Base-by-base conservation (phyloP, 768 basidiomycete species). In the Favolaschia claudopus region DNA sequence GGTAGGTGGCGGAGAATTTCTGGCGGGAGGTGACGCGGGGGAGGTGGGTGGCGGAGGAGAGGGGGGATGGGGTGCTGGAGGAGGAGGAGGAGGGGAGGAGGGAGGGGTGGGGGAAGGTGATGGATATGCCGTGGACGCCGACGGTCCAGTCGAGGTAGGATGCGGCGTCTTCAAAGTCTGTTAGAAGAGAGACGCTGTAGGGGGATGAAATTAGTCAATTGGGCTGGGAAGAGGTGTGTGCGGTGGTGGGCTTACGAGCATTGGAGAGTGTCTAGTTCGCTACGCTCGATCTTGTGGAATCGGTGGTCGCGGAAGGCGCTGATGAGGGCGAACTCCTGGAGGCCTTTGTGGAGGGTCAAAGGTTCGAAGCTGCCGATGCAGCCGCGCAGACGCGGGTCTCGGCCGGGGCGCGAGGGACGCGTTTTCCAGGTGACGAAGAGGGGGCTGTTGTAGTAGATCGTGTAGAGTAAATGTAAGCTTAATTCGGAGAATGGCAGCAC, bases 341-440 rank as follows among this genome's bases (percentile, higher is more conserved):
- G 73, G 15, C 94, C 95, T 27, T 90, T 82, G 55, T 79, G 83
- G 27, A 99, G 78, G 12, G 87, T 75, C 72, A 89, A 81, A 12
- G 92, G 82, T 31, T 89, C 86, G 68, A 99, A 99, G 74, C 85
- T 95, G 68, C 96, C 96, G 66, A 99, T 98, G 76, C 96, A 99
- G 43, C 96, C 96, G 49, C 96, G 79, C 60, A 99, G 79, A 57
- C 85, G 81, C 40, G 86, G 80, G 20, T 83, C 71, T 56, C 85
- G 83, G 29, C 86, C 87, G 19, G 85, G 77, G 55, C 84, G 86
- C 55, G 80, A 81, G 29, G 85, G 80, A 58, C 83, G 84, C 40
- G 85, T 89, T 74, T 94, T 95, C 96, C 96, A 99, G 7, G 96
- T 99, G 29, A 99, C 94, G 74, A 99, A 99, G 53, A 99, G 80